These are phyloP conservation scores for Coemansia sp. DNA, from an alignment of 192 early-diverging fungal genomes.

Conservation along the genomic window DNA sequence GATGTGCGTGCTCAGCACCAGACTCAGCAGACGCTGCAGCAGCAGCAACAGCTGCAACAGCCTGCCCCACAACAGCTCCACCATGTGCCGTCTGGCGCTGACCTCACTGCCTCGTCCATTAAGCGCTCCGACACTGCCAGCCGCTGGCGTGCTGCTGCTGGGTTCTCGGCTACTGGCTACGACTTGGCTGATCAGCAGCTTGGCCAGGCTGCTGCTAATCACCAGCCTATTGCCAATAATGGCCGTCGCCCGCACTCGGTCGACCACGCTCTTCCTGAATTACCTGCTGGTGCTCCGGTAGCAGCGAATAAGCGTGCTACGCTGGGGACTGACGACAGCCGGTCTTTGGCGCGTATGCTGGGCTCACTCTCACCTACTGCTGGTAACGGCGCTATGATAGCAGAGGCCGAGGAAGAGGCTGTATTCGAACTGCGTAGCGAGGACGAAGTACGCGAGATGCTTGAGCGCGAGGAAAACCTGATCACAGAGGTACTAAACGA, in stretches of 20 bases:
- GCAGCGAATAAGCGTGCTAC: conserved; percentile 39
- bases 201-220: background rate
- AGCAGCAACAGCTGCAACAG: background rate
- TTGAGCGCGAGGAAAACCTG: conserved; percentile 66
- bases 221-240: background rate
- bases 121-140: conserved; percentile 33
- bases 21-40: conserved; percentile 35
- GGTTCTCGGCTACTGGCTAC: conserved; percentile 43
- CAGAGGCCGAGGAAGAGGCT: conserved; percentile 17
- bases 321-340: conserved; percentile 38
- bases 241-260: conserved; percentile 40
- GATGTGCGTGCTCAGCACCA: conserved; percentile 48
- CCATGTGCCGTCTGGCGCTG: conserved; percentile 7
- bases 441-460: conserved; percentile 51
- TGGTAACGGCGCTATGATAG: conserved; percentile 15
- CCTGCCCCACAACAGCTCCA: background rate
- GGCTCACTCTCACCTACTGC: conserved; percentile 26
- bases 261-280: conserved; percentile 12
- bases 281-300: background rate
- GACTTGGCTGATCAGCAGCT: conserved; percentile 37
- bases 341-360: conserved; percentile 51
- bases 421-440: conserved; percentile 33
- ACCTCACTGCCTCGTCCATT: conserved; percentile 18
- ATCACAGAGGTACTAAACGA: conserved; percentile 87
- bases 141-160: conserved; percentile 43